A percentile compares a stretch with the other conserved stretches of the same genome.
These are phyloP conservation scores for Kurtzmaniella quercitrusa DNA, from an alignment of 1,139 yeast species.

Conservation along the genomic window DNA sequence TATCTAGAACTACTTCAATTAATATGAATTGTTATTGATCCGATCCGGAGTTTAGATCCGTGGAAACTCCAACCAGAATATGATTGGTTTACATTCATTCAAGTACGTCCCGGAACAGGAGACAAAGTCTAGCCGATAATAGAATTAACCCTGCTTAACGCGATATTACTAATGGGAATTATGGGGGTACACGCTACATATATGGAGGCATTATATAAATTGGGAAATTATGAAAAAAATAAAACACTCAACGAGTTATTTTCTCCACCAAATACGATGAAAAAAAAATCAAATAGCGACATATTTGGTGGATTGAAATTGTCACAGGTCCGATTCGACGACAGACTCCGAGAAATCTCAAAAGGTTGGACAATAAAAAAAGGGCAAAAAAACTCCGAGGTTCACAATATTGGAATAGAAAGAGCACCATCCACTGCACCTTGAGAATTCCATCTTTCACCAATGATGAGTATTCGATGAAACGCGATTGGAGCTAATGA, in stretches of 20 bases:
- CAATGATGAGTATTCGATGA: no score
- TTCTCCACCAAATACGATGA: not conserved
- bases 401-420: no score
- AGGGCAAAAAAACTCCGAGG: not conserved
- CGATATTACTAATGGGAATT: not conserved
- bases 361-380: not conserved
- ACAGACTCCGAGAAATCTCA: not conserved
- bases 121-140: not conserved
- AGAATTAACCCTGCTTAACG: not conserved
- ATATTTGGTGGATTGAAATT: not conserved
- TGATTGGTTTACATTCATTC: not conserved
- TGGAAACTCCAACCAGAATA: not conserved
- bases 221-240: not conserved
- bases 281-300: not conserved
- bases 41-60: not conserved
- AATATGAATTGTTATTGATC: no score
- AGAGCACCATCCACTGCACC: no score
- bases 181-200: not conserved
- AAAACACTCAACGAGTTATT: not conserved
- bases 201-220: not conserved
- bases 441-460: no score
- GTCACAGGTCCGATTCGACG: conserved; percentile 3
- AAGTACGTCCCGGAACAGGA: no score
- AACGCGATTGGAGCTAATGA: no score
- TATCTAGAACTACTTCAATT: no score